Evolutionary conservation across 306 rosid genomes (phyloP), one percentile per base, ranked within the genome.

Genomic region (Betula pendula): DNA sequence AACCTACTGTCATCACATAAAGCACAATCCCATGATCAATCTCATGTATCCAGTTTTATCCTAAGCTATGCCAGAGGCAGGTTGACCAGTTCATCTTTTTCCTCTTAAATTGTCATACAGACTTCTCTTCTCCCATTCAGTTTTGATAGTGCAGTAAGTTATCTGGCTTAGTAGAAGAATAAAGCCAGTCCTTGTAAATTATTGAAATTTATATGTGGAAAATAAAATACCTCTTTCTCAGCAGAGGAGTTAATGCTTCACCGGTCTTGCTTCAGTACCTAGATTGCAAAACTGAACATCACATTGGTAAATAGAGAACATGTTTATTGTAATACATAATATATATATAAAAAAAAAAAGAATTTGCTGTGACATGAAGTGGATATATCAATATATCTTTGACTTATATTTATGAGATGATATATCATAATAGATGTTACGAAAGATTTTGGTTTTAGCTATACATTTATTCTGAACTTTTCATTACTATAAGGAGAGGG

Each of bases 1-100:
- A 89, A 77, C 99, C 99, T 55, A 96, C 99, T 56, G 99, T 96
- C 81, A 93, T 96, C 87, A 92, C 99, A 78, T 96, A 83, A 83
- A 75, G 73, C 55, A 78, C 69, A 76, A 72, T 73, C 80, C 77
- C 45, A 59, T 44, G 24, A 70, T 78, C 52, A 43, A 53, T 74
- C 51, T 31, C 72, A 71, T 70, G 68, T 24, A 52, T 33, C 83
- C 27, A 77, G 55, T 14, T n/a, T 50, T 40, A 53, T 65, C 47
- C 22, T 24, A 43, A 58, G 73, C 66, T 75, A 53, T 71, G 78
- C 81, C 49, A 68, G 80, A 8, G n/a, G 75, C 77, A 70, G 74
- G 81, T 70, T 68, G 77, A 52, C 51, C 35, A 16, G 68, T 68
- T 52, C 72, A 63, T 65, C 69, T 45, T 60, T 50, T 59, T 58